Evolutionary conservation across 805 yeast species (phyloP), one percentile per base, ranked within the genome.

Genomic region (Metschnikowia koreensis): DNA sequence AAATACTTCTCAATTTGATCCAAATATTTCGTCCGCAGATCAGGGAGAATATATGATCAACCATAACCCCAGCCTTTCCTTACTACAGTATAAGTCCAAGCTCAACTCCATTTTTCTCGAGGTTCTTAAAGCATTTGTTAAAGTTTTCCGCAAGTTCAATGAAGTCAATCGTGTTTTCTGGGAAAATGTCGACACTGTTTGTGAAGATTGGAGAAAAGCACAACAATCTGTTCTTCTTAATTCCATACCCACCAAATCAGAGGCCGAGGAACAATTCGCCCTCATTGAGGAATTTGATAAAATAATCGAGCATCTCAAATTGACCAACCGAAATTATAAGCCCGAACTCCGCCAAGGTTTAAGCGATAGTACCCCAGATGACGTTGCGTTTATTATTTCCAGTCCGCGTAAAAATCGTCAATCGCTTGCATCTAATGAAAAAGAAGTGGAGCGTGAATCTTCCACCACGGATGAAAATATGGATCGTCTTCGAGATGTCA

Each of bases 51-150:
- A 60, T 40, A 56, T 62, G 61, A 40, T 64, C 37, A 55, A 59
- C 7, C 62, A 62, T 36, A 54, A 46, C 40, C 73, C 75, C 0
- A 29, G 59, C 28, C 59, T 68, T 11, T 66, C 76, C 4, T 55
- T 74, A 15, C 56, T 73, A 4, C 68, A 68, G 52, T 50, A 59
- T 37, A 71, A 67, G 47, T 59, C 61, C 33, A 64, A 63, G 39
- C 64, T 75, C 41, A 73, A 75, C 51, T 38, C 59, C 17, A 64
- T 73, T 6, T 74, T 75, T 42, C 60, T 74, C 3, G 73, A 70
- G 22, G 69, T 66, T 1, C 62, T 74, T 16, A 69, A 68, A 50
- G 53, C 59, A 0, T 74, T 74, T 50, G 62, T 72, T 6, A 54
- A 52, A 15, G 47, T 63, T 0, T 73, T 70, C 56, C 64, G 63